phyloP scores from a whole-genome alignment of 192 early-diverging fungal species.

The Cladochytrium replicatum region DNA sequence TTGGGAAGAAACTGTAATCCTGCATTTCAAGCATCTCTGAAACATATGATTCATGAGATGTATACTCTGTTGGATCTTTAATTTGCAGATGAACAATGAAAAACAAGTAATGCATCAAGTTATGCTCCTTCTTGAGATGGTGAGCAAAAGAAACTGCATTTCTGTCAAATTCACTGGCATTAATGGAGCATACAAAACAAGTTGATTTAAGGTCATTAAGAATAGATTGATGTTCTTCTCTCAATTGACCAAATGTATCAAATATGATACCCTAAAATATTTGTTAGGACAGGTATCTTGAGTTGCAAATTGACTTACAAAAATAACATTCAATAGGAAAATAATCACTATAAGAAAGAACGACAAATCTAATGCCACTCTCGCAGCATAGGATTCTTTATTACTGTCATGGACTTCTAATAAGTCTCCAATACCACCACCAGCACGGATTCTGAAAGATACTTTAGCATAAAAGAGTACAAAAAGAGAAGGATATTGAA shows the following conservation, averaged over 20 bases:
- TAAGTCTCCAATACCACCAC: conserved; percentile 25
- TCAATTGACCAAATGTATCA: conserved; percentile 29
- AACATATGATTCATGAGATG: conserved; percentile 28
- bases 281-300: no score
- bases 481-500: no score
- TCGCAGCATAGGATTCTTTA: conserved; percentile 20
- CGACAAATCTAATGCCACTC: conserved; percentile 16
- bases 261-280: conserved; percentile 32
- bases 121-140: conserved; percentile 25
- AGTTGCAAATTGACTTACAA: conserved; percentile 10
- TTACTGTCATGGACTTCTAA: conserved; percentile 15
- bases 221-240: conserved; percentile 27
- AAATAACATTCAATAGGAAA: conserved; percentile 27
- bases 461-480: not conserved
- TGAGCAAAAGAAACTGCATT: conserved; percentile 22
- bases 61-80: conserved; percentile 28
- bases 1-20: conserved; percentile 24
- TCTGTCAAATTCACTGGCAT: conserved; percentile 22
- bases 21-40: conserved; percentile 16
- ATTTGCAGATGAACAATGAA: conserved; percentile 25
- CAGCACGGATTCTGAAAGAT: conserved; percentile 15
- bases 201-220: conserved; percentile 15
- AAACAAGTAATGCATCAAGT: conserved; percentile 25
- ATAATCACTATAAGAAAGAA: conserved; percentile 29
- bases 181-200: conserved; percentile 28